Base-by-base conservation (phyloP, 495 filamentous ascomycete species). In the Aspergillus cristatus region DNA sequence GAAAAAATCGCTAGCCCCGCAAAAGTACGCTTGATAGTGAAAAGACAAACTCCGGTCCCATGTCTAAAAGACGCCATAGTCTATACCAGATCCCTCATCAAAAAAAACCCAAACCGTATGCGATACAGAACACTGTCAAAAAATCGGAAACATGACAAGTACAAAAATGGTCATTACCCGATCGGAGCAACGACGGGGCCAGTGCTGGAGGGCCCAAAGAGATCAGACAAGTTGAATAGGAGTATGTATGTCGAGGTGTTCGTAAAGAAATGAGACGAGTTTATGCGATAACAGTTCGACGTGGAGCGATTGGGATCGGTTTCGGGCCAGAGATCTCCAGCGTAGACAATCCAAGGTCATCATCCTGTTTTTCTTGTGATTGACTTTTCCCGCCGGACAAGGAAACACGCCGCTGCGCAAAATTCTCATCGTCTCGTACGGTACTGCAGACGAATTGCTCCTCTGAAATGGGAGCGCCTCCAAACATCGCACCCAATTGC, bases 401-500 rank as follows among this genome's bases (percentile, higher is more conserved):
- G 3, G 34, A 50, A 26, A 38, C 58, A 38, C 20, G 61, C 12
- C 45, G 59, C 28, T 50, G 40, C 13, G 42, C 28, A n/a, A 37
- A 12, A 37, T 28, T 45, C 35, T 48, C 59, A 10, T 60, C 58
- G 29, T 65, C 60, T 11, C 51, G 51, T 3, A 66, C 45, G 0
- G 63, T 66, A 34, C 57, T 63, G 50, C 63, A 67, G 18, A 69
- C 55, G 29, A 64, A 62, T 36, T 52, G 62, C 38, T 68, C 64
- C 24, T 71, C 67, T 1, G 62, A 66, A 14, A 69, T 47, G 2
- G 63, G 61, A 12, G 62, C 41, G 7, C 63, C 64, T 3, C 68
- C 68, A 43, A 69, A 69, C 53, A 69, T 64, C 6, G 53, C 49
- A 18, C 78, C 76, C 26, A 90, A 55, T 47, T 83, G 76, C 30